Evolutionary conservation across 208 protist species (phyloP).

Genomic region (Vickermania spadyakhi): DNA sequence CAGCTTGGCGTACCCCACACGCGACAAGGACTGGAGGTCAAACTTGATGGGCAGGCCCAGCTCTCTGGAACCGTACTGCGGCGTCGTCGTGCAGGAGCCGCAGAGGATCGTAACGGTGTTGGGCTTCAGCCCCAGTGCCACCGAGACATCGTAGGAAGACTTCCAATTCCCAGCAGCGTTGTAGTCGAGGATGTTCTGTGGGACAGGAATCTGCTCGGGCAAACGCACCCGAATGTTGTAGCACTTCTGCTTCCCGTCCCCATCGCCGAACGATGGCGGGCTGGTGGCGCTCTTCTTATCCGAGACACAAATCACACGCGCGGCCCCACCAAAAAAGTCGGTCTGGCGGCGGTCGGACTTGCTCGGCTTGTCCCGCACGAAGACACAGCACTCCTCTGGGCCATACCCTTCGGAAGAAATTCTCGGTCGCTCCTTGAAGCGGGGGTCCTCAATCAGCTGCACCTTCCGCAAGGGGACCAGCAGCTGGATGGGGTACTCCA

Average conservation of each 20-base stretch:
- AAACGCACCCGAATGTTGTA: slow-evolving; percentile 24
- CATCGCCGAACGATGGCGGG: slow-evolving; percentile 13
- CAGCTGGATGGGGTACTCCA: slow-evolving; percentile 69
- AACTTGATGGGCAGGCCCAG: slow-evolving; percentile 78
- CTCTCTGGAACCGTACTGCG: slow-evolving; percentile 78
- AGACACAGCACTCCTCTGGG: not conserved
- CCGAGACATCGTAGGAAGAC: slow-evolving; percentile 48
- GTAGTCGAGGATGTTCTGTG: slow-evolving; percentile 34
- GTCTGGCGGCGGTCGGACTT: slow-evolving; percentile 1
- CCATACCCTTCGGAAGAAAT: slow-evolving; percentile 6
- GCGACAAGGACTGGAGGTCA: slow-evolving; percentile 44
- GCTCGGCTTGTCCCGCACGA: not conserved
- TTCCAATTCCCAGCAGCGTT: slow-evolving; percentile 60
- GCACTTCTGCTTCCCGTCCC: slow-evolving; percentile 24
- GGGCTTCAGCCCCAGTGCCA: slow-evolving; percentile 27
- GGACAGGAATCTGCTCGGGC: slow-evolving; percentile 36
- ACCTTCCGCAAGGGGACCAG: slow-evolving; percentile 43
- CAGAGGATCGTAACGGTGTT: slow-evolving; percentile 52
- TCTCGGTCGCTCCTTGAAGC: slow-evolving; percentile 67
- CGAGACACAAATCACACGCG: slow-evolving; percentile 30
- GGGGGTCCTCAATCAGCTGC: slow-evolving; percentile 51
- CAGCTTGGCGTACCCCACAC: slow-evolving; percentile 78
- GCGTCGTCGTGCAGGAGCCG: slow-evolving; percentile 59
- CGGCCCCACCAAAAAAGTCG: slow-evolving; percentile 6
- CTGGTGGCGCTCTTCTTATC: slow-evolving; percentile 30